These are phyloP conservation scores for Eucalyptus tenuipes DNA, from an alignment of 345 rosid species.

Conservation along the genomic window DNA sequence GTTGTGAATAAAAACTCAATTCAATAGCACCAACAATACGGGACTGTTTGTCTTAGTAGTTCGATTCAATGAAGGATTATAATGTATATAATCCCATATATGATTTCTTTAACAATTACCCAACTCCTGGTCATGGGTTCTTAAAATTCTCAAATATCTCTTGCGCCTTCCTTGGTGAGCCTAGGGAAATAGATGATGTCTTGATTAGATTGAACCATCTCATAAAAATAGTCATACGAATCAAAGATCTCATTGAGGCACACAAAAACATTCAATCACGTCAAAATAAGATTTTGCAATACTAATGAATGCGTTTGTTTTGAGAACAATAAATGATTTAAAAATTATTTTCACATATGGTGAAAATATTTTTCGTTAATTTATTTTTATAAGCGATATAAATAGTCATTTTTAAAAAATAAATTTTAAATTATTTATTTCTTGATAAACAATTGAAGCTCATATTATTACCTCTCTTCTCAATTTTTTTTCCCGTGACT, in stretches of 20 bases:
- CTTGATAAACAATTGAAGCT: no score
- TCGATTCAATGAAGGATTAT: neutral
- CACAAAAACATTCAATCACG: neutral
- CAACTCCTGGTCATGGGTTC: neutral
- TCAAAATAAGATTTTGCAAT: no score
- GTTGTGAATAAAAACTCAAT: neutral
- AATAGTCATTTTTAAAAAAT: no score
- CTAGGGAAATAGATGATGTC: neutral
- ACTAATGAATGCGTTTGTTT: no score
- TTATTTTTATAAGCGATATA: no score
- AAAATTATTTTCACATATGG: no score
- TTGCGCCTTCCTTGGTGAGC: neutral
- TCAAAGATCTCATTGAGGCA: neutral
- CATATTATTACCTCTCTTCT: no score
- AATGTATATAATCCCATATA: neutral
- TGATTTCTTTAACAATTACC: neutral
- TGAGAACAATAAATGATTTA: no score
- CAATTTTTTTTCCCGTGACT: no score
- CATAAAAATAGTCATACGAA: neutral
- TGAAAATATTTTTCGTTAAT: no score
- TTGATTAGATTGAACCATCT: neutral
- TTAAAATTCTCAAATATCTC: neutral
- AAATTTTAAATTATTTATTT: no score
- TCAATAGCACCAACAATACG: neutral
- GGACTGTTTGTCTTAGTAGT: neutral